Evolutionary conservation across 2,329 filamentous ascomycete species (phyloP), one percentile per base, ranked within the genome.

Genomic region (Orbilia brochopaga): DNA sequence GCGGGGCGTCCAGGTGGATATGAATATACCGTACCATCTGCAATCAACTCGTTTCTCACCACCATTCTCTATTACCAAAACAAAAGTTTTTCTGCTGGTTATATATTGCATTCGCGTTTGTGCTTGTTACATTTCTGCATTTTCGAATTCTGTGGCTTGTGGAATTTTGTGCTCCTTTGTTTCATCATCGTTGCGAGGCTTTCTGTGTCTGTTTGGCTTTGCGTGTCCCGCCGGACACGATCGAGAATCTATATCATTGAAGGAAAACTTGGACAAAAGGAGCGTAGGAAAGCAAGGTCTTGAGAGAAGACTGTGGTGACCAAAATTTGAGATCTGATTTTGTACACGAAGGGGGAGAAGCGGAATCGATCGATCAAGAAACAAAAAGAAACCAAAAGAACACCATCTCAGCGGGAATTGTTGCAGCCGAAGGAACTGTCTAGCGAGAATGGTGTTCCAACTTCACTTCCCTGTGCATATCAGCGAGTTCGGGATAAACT

Each of bases 391-490:
- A 3, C 27, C 27, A 32, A 32, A 32, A 32, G 27, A 32, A 32
- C 27, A 32, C 27, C 3, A 66, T 32, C 58, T 32, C 44, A 35
- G 35, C 21, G n/a, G 37, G 42, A 23, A 59, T n/a, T 42, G 4
- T 8, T 32, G n/a, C 27, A 32, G 3, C 3, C 3, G 27, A 32
- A 32, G 27, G 4, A 8, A 32, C 8, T 3, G 8, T 32, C 27
- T 8, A 32, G 27, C 27, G 27, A 32, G 27, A 8, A 8, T 8
- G 8, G 8, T 3, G 4, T 32, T 32, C 60, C 19, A 24, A 37
- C 30, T 63, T 65, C 48, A 17, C 56, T 48, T 51, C 30, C 21
- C 59, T 59, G 66, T 72, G 67, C 65, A 72, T 64, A 70, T 72
- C 35, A 59, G 48, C 27, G 55, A 50, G 50, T 35, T 59, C 48